phyloP scores from a whole-genome alignment of 2,329 filamentous ascomycete species.

The Sporothrix mexicana region DNA sequence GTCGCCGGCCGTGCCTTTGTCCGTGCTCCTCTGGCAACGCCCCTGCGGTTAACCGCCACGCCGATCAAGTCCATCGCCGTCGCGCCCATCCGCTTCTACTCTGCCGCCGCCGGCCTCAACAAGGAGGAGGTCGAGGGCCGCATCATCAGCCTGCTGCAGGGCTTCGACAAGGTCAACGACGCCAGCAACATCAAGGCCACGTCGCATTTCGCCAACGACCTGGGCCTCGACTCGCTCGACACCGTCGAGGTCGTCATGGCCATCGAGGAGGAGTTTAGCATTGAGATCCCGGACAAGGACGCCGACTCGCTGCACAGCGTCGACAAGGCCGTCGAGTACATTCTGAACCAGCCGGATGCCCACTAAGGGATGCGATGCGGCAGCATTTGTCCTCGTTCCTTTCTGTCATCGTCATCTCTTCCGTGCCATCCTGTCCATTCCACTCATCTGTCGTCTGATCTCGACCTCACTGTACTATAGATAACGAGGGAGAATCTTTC shows the following conservation, averaged over 20 bases:
- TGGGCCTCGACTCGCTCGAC: constrained; percentile 95
- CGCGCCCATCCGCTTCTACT: constrained; percentile 79
- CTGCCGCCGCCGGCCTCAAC: constrained; percentile 73
- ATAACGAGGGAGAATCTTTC: not conserved
- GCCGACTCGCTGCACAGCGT: constrained; percentile 94
- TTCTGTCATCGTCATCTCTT: not conserved
- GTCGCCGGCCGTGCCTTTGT: constrained; percentile 51
- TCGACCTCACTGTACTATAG: constrained; percentile 13
- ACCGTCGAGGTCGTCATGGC: constrained; percentile 99
- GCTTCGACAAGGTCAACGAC: constrained; percentile 94
- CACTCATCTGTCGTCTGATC: not conserved
- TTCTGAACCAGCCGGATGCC: constrained; percentile 90
- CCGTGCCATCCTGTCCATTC: not conserved
- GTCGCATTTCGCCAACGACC: constrained; percentile 95
- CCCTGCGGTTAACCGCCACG: not conserved
- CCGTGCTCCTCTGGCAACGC: constrained; percentile 40
- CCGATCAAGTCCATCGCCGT: constrained; percentile 55
- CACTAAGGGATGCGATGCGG: constrained; percentile 58
- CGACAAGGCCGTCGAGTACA: constrained; percentile 93
- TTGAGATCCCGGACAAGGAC: constrained; percentile 98
- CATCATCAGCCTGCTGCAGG: constrained; percentile 90
- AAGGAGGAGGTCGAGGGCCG: constrained; percentile 79
- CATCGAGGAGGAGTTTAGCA: constrained; percentile 92
- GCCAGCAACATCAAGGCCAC: constrained; percentile 75
- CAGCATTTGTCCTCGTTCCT: not conserved